phyloP scores from a whole-genome alignment of 78 protist genomes.

The Emiliania huxleyi region DNA sequence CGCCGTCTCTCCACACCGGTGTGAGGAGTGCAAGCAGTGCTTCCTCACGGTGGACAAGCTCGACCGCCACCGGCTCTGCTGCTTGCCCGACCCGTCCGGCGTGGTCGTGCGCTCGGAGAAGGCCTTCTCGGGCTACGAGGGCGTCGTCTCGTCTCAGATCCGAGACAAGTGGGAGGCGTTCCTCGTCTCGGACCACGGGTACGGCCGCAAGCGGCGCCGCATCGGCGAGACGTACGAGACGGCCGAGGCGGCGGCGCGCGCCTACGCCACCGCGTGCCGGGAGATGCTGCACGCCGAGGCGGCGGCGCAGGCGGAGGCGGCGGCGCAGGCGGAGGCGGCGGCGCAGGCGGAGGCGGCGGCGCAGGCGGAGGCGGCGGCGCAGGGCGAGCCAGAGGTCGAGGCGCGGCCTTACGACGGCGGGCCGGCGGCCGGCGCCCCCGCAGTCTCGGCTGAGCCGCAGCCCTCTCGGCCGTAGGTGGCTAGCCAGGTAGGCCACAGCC shows the following conservation, averaged over 20 bases:
- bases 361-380: too few relatives aligned
- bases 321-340: too few relatives aligned
- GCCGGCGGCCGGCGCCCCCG: too few relatives aligned
- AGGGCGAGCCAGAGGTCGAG: too few relatives aligned
- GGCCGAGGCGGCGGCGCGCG: not conserved
- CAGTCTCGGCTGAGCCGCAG: too few relatives aligned
- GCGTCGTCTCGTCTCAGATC: not conserved
- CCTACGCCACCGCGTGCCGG: not conserved
- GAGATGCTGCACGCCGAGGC: not conserved
- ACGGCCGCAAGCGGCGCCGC: not conserved
- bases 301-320: too few relatives aligned
- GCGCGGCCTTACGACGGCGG: too few relatives aligned
- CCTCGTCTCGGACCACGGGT: not conserved
- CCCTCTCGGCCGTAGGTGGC: too few relatives aligned
- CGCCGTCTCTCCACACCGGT: too few relatives aligned
- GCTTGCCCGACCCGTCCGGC: not conserved
- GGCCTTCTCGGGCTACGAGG: constrained; percentile 14
- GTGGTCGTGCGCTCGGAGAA: not conserved
- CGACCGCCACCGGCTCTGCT: not conserved
- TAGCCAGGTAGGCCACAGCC: too few relatives aligned
- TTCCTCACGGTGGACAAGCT: not conserved
- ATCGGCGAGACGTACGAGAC: not conserved
- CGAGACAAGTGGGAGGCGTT: not conserved
- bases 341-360: too few relatives aligned
- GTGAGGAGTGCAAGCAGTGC: not conserved